Conservation (phyloP, 2,329 filamentous ascomycete species). For the Ophiocordyceps unilateralis region DNA sequence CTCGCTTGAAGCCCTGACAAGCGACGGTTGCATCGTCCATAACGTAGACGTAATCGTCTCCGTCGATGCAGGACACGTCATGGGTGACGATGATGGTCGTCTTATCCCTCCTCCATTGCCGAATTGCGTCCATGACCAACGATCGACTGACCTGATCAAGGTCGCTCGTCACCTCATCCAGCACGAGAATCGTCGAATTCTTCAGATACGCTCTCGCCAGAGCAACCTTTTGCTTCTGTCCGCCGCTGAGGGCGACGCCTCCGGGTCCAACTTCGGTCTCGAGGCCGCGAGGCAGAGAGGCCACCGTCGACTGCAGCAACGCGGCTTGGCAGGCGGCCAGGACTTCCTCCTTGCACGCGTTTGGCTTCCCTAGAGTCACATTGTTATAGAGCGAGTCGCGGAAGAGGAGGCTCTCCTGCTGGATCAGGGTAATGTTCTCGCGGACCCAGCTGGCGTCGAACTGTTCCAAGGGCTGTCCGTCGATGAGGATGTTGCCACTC, state of each 20-base stretch:
- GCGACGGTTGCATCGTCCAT: constrained; percentile 53
- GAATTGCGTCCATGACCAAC: constrained; percentile 56
- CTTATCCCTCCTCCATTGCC: constrained; percentile 59
- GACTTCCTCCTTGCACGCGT: constrained; percentile 35
- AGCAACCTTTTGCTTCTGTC: constrained; percentile 67
- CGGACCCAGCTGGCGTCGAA: constrained; percentile 59
- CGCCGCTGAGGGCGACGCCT: constrained; percentile 62
- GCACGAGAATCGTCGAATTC: constrained; percentile 62
- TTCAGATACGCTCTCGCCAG: constrained; percentile 63
- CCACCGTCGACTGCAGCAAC: constrained; percentile 50
- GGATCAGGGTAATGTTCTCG: constrained; percentile 60
- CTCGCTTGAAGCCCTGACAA: constrained; percentile 36
- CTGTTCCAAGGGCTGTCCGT: constrained; percentile 41
- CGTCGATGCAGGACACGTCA: constrained; percentile 58
- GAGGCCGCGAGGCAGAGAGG: constrained; percentile 48
- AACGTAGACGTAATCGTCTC: constrained; percentile 64
- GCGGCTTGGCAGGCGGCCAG: constrained; percentile 46
- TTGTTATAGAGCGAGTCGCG: constrained; percentile 65
- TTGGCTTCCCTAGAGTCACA: constrained; percentile 51
- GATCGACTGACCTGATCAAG: constrained; percentile 57
- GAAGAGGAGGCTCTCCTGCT: constrained; percentile 70
- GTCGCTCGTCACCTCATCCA: constrained; percentile 81
- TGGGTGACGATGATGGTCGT: constrained; percentile 93
- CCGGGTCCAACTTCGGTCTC: constrained; percentile 54
- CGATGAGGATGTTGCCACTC: constrained; percentile 50